phyloP scores from a whole-genome alignment of 2,329 filamentous ascomycete species.

The Domatiomyces globalis region DNA sequence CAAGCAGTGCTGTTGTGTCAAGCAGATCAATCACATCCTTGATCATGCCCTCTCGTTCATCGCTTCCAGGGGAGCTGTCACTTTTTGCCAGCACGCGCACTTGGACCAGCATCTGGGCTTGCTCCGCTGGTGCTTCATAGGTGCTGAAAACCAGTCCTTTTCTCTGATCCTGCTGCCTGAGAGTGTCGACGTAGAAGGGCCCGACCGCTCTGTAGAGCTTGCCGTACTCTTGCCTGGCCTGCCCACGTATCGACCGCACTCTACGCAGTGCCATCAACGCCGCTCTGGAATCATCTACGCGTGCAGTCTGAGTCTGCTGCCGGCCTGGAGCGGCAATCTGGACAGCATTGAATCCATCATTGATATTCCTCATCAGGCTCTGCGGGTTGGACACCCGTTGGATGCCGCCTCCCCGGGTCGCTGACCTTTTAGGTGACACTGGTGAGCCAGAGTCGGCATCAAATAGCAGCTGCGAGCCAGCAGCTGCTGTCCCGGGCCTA shows the following conservation, averaged over 20 bases:
- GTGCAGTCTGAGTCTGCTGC: slow-evolving; percentile 18
- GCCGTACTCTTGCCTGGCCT: slow-evolving; percentile 78
- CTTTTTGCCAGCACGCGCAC: slow-evolving; percentile 63
- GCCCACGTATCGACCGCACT: slow-evolving; percentile 65
- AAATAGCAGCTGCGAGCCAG: slow-evolving; percentile 7
- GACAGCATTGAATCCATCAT: slow-evolving; percentile 71
- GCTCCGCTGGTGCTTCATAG: slow-evolving; percentile 75
- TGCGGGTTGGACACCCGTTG: not conserved
- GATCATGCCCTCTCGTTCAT: slow-evolving; percentile 56
- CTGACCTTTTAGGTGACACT: not conserved
- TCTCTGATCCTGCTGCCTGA: slow-evolving; percentile 51
- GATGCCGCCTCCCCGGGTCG: not conserved
- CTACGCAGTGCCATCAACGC: slow-evolving; percentile 56
- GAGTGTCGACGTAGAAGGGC: slow-evolving; percentile 78
- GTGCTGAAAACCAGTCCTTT: slow-evolving; percentile 65
- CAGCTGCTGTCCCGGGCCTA: slow-evolving; percentile 6
- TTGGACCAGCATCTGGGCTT: slow-evolving; percentile 78
- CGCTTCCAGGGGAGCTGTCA: slow-evolving; percentile 65
- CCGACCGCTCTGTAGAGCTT: slow-evolving; percentile 78
- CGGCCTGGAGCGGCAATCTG: slow-evolving; percentile 36
- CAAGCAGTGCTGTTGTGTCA: slow-evolving; percentile 74
- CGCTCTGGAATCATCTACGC: slow-evolving; percentile 43
- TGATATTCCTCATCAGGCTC: not conserved
- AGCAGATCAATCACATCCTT: slow-evolving; percentile 65
- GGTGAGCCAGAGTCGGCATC: slow-evolving; percentile 6